Base-by-base conservation (phyloP, 495 filamentous ascomycete genomes). In the Penicillium manginii region DNA sequence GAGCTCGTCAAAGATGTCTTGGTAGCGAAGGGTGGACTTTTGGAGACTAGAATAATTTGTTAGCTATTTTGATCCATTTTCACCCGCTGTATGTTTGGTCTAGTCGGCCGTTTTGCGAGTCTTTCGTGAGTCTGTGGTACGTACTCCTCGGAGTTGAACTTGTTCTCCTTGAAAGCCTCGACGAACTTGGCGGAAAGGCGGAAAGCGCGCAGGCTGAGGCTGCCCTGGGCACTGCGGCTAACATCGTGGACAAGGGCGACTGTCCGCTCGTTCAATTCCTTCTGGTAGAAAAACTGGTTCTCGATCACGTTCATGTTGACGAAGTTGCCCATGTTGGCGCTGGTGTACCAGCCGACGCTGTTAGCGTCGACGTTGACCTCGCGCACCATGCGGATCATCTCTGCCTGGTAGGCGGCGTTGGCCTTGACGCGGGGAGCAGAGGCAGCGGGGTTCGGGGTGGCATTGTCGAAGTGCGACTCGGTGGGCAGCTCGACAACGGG, bases 351-450 rank as follows among this genome's bases (percentile, higher is more conserved):
- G 57, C 94, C 94, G 54, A 96, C 92, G 65, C 91, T 96, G 80
- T 98, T 96, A 60, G 94, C 94, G 73, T 98, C 94, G 54, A 98
- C 90, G 71, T 98, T 98, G 64, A 98, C 96, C 75, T 97, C 96
- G 69, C 92, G 86, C 37, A 98, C 81, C 74, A 92, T 93, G 62
- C 91, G 89, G 72, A 98, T 92, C 94, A 98, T 98, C 77, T 98
- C 96, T 58, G 87, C 89, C 78, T 97, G 93, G 74, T 98, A 98
- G 58, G 78, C 79, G 15, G 85, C 81, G 71, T 96, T 97, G 49
- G 90, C 83, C 80, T 98, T 98, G 18, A 92, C 88, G 53, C 94
- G 86, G 56, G 94, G 94, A 35, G 96, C 94, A 12, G 91, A 90
- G 26, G 91, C 90, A 9, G 94, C 93, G 9, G 90, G 78, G 66